Evolutionary conservation across 1,284 basidiomycete species (phyloP), one percentile per base, ranked within the genome.

Genomic region (Ceratobasidium sp.): DNA sequence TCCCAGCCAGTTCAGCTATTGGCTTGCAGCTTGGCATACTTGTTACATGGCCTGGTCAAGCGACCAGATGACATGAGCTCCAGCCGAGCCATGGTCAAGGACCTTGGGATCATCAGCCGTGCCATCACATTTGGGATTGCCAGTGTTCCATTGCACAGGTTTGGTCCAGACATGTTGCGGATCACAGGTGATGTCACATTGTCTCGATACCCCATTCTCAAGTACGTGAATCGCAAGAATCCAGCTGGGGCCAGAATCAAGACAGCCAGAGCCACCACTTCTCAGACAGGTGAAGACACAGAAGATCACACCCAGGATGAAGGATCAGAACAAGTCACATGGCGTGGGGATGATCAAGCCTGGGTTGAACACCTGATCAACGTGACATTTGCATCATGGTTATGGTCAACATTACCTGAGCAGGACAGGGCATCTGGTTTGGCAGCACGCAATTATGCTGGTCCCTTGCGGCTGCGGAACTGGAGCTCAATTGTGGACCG

Each of bases 231-330:
- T 3, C 65, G 65, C 46, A 46, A 67, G 20, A 44, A 46, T 14
- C 65, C 65, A 12, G 65, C 65, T 48, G 65, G 65, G 7, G 65
- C 65, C 20, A 35, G 65, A 16, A 35, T 67, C 14, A 67, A 67
- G 44, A 23, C 23, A 23, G 23, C 55, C 12, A 57, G 20, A 57
- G 38, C 38, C 38, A 30, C 27, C 27, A 41, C 6, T 41, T 10
- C 12, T 23, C 18, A 57, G 23, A 27, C n/a, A 12, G 55, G 10
- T n/a, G 23, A 23, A 57, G 55, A 57, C 55, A 27, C 18, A 57
- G 18, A 27, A 57, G 20, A 12, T 57, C 23, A 4, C 2, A 10
- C 23, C 10, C 5, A n/a, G 4, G 33, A 27, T 54, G 6, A 5
- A 27, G 52, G 16, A 41, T 6, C 38, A 10, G 38, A 41, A 41